Base-by-base conservation (phyloP, 257 asterid species). In the Capsicum chinense region DNA sequence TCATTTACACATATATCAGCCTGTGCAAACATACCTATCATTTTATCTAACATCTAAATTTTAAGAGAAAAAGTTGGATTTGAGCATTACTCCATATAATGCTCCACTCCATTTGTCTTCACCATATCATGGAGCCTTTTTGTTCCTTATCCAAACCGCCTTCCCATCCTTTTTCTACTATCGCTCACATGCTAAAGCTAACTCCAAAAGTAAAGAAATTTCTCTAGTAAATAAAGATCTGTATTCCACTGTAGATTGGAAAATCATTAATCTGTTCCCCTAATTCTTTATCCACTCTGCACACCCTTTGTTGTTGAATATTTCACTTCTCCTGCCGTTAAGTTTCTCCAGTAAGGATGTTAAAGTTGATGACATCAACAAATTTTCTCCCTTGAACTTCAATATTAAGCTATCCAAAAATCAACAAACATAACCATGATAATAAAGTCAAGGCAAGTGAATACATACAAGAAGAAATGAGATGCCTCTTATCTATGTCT, bases 381-480 rank as follows among this genome's bases (percentile, higher is more conserved):
- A 52, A 8, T 52, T 50, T 54, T 54, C 48, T 52, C 64, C 44
- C 59, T 76, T 54, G 64, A 78, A 78, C 42, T 78, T 78, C 81
- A 26, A 14, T 78, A 26, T 13, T 78, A 78, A 74, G 81, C 64
- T 54, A 54, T 78, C 62, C 63, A 78, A 56, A 78, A 78, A 78
- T 54, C 64, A 52, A 78, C 64, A 52, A 78, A 26, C 10, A 26
- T 3, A 78, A 16, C 50, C 54, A 14, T 14, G 19, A 78, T 14
- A 78, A 54, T 33, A 8, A 54, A 78, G 19, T 35, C 33, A 52
- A 54, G 62, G 26, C 14, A 63, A 76, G 26, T 14, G 64, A 76
- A 52, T 48, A 26, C 63, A 76, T 8, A 54, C 63, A 52, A 76
- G 13, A 76, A 74, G 44, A 56, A 76, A 74, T 21, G 62, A 76